These are phyloP conservation scores for Tetrahymena elliotti DNA, from an alignment of 73 alveolate species.

Conservation along the genomic window DNA sequence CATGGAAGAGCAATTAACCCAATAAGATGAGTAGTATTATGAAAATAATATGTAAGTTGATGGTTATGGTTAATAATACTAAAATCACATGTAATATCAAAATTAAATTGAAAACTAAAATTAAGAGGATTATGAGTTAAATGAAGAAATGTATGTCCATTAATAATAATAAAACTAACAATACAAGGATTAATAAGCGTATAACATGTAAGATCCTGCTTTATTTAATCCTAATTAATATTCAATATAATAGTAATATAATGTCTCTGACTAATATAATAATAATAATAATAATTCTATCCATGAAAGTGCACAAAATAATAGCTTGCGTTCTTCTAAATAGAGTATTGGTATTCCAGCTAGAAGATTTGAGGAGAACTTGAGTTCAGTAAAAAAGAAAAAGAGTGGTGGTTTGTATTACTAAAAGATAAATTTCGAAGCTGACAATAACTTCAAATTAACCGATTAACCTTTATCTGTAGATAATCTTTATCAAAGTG, in stretches of 20 bases:
- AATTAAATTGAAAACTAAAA: not conserved
- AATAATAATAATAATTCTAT: not conserved
- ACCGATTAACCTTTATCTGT: not conserved
- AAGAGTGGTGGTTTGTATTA: not conserved
- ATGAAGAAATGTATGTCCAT: not conserved
- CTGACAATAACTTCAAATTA: not conserved
- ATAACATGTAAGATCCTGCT: not conserved
- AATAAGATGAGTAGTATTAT: not conserved
- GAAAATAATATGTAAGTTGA: not conserved
- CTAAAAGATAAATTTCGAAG: not conserved
- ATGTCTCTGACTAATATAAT: not conserved
- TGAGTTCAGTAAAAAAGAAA: not conserved
- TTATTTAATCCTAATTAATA: not conserved
- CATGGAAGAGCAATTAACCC: not conserved
- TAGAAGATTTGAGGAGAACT: not conserved
- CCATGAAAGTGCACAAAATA: not conserved
- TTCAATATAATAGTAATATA: not conserved
- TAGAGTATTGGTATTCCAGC: not conserved
- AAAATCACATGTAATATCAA: not conserved
- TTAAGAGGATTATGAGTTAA: not conserved
- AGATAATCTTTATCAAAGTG: not conserved
- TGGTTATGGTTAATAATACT: not conserved
- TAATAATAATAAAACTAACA: not conserved
- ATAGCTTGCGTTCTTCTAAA: not conserved
- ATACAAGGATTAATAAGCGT: not conserved